Percentiles rank a stretch among this genome's conserved stretches.
Conservation (phyloP, 805 yeast species). For the Candida piceae region DNA sequence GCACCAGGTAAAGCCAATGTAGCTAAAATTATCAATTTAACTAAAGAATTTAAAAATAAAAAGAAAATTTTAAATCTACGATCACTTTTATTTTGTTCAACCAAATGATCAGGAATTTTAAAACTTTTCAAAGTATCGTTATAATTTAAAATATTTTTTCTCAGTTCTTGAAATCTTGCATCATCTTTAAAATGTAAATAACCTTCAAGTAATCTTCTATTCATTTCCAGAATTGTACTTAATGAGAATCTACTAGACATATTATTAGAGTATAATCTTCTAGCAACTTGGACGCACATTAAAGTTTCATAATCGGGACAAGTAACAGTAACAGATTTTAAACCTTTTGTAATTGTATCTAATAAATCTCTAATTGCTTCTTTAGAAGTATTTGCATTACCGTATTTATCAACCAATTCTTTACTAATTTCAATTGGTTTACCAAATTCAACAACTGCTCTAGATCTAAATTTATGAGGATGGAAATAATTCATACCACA, state of each 20-base stretch:
- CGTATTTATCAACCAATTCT: conserved; percentile 61
- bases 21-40: conserved; percentile 51
- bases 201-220: conserved; percentile 79
- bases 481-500: conserved; percentile 98
- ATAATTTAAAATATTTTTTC: conserved; percentile 60
- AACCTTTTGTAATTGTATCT: conserved; percentile 64
- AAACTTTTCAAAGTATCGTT: conserved; percentile 51
- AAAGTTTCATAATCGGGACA: conserved; percentile 87
- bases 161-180: conserved; percentile 58
- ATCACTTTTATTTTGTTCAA: conserved; percentile 38
- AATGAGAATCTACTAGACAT: conserved; percentile 67
- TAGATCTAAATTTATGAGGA: conserved; percentile 89
- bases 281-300: conserved; percentile 85
- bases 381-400: conserved; percentile 52
- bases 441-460: conserved; percentile 95
- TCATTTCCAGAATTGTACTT: conserved; percentile 84
- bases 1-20: conserved; percentile 83
- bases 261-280: conserved; percentile 80
- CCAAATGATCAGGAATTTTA: conserved; percentile 53
- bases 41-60: conserved; percentile 21
- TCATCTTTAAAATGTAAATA: conserved; percentile 69
- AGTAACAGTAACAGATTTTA: conserved; percentile 81
- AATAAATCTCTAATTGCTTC: conserved; percentile 71
- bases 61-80: conserved; percentile 19
- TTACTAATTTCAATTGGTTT: conserved; percentile 66